Conservation (phyloP, 768 basidiomycete genomes). For the Trametes cinnabarina region DNA sequence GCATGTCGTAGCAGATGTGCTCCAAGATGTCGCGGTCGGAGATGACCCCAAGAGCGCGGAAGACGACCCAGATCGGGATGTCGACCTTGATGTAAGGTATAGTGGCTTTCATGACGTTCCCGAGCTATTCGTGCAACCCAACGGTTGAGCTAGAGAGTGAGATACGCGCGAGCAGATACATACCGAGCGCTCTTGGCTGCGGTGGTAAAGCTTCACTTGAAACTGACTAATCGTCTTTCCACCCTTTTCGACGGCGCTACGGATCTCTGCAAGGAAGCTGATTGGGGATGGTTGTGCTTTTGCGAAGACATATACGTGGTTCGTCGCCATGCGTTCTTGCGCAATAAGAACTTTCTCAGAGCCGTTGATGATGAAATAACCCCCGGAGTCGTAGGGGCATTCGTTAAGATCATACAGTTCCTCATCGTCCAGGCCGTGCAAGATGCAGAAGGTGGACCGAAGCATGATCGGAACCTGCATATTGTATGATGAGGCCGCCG, state of each 20-base stretch:
- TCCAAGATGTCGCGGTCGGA: slow-evolving; percentile 97
- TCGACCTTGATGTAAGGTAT: slow-evolving; percentile 98
- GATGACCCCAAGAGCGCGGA: slow-evolving; percentile 95
- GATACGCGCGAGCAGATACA: slow-evolving; percentile 27
- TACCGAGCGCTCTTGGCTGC: slow-evolving; percentile 86
- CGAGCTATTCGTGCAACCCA: slow-evolving; percentile 47
- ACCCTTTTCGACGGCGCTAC: slow-evolving; percentile 95
- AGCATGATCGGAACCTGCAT: slow-evolving; percentile 95
- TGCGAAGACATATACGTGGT: slow-evolving; percentile 98
- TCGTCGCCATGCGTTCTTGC: slow-evolving; percentile 98
- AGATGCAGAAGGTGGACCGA: slow-evolving; percentile 91
- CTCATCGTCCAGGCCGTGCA: slow-evolving; percentile 72
- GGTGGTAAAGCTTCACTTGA: slow-evolving; percentile 95
- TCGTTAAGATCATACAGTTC: slow-evolving; percentile 92
- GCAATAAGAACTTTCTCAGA: slow-evolving; percentile 99
- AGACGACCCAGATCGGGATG: slow-evolving; percentile 98
- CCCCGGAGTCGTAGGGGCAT: slow-evolving; percentile 98
- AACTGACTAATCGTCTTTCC: slow-evolving; percentile 98
- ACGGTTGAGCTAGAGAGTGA: neutral
- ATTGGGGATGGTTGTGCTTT: slow-evolving; percentile 96
- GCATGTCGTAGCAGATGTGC: slow-evolving; percentile 97
- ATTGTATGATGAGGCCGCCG: neutral
- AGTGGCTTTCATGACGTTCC: slow-evolving; percentile 94
- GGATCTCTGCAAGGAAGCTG: slow-evolving; percentile 94
- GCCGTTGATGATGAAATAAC: slow-evolving; percentile 99